A percentile compares a stretch with the other conserved stretches of the same genome.
Evolutionary conservation across 2,329 filamentous ascomycete species (phyloP).

Genomic region (Mycosphaerella sp.): DNA sequence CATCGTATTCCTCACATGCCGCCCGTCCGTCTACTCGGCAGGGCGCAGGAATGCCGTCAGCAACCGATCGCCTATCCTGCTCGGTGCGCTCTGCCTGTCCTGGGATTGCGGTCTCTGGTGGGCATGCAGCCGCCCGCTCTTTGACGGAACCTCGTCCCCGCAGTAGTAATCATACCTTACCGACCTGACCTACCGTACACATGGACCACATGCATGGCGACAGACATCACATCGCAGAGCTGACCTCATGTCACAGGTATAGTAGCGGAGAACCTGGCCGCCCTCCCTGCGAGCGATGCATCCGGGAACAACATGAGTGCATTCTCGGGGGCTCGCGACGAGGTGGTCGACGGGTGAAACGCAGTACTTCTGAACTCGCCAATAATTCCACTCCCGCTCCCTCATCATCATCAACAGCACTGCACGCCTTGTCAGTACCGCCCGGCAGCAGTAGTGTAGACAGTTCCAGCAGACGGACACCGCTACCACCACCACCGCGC

Average conservation of each 20-base stretch:
- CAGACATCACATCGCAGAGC: neutral
- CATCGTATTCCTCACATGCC: neutral
- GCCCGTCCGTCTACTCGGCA: neutral
- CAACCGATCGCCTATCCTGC: constrained; percentile 2
- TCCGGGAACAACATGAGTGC: constrained; percentile 32
- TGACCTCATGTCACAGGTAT: constrained; percentile 21
- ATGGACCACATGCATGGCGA: neutral
- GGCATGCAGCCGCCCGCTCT: neutral
- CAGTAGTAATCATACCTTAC: too few relatives aligned
- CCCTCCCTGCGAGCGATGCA: constrained; percentile 32
- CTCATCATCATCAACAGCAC: neutral
- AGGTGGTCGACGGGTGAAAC: constrained; percentile 30
- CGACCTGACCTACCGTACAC: too few relatives aligned
- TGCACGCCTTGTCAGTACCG: neutral
- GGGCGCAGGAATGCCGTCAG: constrained; percentile 8
- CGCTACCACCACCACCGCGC: constrained; percentile 14
- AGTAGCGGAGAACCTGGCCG: constrained; percentile 29
- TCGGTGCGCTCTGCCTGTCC: neutral
- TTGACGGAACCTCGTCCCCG: constrained; percentile 1
- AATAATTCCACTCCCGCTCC: constrained; percentile 1
- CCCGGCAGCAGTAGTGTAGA: constrained; percentile 13
- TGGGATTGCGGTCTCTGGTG: neutral
- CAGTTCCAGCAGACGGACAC: constrained; percentile 15
- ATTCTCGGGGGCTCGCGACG: constrained; percentile 30
- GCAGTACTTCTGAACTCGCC: constrained; percentile 15